phyloP scores from a whole-genome alignment of 441 rosid genomes.

The Gossypium gossypioides region DNA sequence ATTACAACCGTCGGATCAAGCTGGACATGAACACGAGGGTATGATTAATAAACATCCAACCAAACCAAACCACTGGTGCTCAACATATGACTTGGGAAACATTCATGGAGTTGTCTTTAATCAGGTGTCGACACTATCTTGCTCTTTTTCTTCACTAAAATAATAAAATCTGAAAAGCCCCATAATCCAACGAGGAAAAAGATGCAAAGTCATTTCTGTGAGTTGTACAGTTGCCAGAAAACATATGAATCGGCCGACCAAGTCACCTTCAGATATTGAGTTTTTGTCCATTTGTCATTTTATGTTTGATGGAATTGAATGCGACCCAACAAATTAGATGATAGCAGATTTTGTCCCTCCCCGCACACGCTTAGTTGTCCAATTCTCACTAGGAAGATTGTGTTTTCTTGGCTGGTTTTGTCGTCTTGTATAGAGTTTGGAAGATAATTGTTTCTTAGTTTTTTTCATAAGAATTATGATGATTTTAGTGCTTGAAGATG shows the following conservation, averaged over 20 bases:
- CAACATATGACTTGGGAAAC: not conserved
- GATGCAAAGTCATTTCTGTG: not conserved
- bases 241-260: not conserved
- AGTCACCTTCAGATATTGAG: not conserved
- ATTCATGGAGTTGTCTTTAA: not conserved
- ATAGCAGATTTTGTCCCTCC: not conserved
- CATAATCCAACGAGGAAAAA: not conserved
- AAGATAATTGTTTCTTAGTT: not conserved
- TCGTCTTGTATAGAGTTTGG: not conserved
- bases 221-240: not conserved
- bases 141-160: not conserved
- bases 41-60: not conserved
- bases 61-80: not conserved
- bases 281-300: conserved; percentile 6
- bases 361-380: not conserved
- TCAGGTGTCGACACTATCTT: conserved; percentile 4
- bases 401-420: not conserved
- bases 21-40: not conserved
- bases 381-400: not conserved
- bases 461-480: not conserved
- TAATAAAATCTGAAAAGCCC: not conserved
- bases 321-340: not conserved
- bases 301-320: not conserved
- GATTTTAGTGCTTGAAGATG: not conserved
- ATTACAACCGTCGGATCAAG: not conserved